phyloP scores from a whole-genome alignment of 495 filamentous ascomycete genomes.

The Penicillium daleae region DNA sequence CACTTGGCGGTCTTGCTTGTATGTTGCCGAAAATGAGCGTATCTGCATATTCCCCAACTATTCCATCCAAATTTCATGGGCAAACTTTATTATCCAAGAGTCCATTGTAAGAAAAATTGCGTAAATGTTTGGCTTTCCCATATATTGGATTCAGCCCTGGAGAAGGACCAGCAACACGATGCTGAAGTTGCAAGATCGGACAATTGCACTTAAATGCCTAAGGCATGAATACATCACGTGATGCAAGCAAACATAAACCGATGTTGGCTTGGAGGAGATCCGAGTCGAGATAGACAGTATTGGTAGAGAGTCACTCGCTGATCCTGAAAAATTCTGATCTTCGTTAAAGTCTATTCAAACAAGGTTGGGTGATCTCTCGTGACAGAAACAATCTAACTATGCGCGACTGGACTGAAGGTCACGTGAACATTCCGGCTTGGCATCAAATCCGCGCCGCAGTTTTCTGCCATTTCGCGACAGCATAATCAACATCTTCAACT shows the following conservation, averaged over 20 bases:
- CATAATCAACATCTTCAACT: slow-evolving; percentile 14
- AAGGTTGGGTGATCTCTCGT: neutral
- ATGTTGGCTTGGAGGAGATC: no score
- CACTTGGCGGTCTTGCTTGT: slow-evolving; percentile 5
- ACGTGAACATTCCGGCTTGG: slow-evolving; percentile 49
- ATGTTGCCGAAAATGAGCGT: neutral
- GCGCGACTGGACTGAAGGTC: slow-evolving; percentile 4
- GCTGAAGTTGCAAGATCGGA: neutral
- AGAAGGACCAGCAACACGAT: neutral
- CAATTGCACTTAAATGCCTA: neutral
- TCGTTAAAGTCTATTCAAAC: neutral
- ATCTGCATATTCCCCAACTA: neutral
- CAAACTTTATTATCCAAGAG: neutral
- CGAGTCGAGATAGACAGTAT: no score
- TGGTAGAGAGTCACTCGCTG: no score
- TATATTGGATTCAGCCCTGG: neutral
- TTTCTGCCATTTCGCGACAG: slow-evolving; percentile 35
- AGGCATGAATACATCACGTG: neutral
- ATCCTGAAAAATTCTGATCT: neutral
- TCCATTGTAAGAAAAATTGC: neutral
- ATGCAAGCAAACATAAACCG: neutral
- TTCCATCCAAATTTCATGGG: neutral
- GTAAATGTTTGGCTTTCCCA: no score
- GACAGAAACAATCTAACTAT: neutral
- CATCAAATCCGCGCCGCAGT: slow-evolving; percentile 49